Base-by-base conservation (phyloP, 2,329 filamentous ascomycete genomes). In the Didymella glomerata region DNA sequence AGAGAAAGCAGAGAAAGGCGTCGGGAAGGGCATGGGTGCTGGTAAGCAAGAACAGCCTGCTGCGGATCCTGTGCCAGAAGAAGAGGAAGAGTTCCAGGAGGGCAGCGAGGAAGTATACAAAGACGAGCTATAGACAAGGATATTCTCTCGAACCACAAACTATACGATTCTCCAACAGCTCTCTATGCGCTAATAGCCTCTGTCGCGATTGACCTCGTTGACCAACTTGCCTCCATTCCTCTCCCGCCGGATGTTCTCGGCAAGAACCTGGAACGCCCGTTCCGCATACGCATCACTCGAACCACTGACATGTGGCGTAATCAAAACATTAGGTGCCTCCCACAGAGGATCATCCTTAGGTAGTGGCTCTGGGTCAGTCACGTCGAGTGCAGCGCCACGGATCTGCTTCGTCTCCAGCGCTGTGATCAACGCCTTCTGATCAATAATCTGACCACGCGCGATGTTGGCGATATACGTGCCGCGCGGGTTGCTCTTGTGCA, bases 351-450 rank as follows among this genome's bases (percentile, higher is more conserved):
- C 86, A 4, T 88, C 85, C 2, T 81, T 76, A 0, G 90, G 90
- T 62, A 94, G 73, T 0, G 91, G 91, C 74, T 94, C 91, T 0
- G 91, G 91, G 60, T 93, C 90, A 1, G 90, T 90, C 1, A 94
- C 91, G 71, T 93, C 91, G 40, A 94, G 77, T 1, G 90, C 90
- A 0, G 91, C 91, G 28, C 91, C 91, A 3, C 81, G 76, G 28
- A 91, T 70, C 2, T 82, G 80, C 0, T 82, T 83, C 0, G 80
- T 80, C 40, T 85, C 77, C 11, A 93, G 77, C 0, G 89, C 88
- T 1, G 80, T 79, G 18, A 92, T 83, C 49, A 94, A 72, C 1
- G 86, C 88, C 2, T 83, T 76, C 63, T 88, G 85, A 51, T 89
- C 81, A 14, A 91, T 75, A 41, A 90, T 84, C 32, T 79, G 79